These are phyloP conservation scores for Fusarium paranaense DNA, from an alignment of 2,329 filamentous ascomycete genomes.

Conservation along the genomic window DNA sequence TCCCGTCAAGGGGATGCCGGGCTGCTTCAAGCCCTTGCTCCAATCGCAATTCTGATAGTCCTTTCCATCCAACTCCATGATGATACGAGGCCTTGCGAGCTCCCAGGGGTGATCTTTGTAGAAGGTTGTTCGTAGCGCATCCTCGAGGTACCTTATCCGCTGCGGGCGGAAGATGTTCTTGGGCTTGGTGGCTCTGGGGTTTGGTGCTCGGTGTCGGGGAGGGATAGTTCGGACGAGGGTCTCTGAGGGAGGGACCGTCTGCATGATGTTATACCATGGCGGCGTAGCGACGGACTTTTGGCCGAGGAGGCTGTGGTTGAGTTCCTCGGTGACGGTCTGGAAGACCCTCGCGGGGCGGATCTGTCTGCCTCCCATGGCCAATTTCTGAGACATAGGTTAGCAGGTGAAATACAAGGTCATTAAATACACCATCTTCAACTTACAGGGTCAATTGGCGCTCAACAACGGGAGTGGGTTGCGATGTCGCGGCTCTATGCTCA, in stretches of 20 bases:
- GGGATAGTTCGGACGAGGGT: constrained; percentile 66
- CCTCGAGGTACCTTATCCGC: constrained; percentile 83
- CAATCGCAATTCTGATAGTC: constrained; percentile 83
- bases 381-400: constrained; percentile 20
- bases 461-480: constrained; percentile 21
- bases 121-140: constrained; percentile 82
- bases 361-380: constrained; percentile 57
- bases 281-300: constrained; percentile 51
- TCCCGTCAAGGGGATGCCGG: constrained; percentile 80
- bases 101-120: constrained; percentile 98
- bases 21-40: constrained; percentile 79
- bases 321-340: constrained; percentile 57
- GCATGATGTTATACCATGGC: constrained; percentile 65
- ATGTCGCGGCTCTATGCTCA: constrained; percentile 23
- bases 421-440: neutral
- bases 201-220: constrained; percentile 55
- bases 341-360: constrained; percentile 61
- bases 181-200: constrained; percentile 63
- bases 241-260: constrained; percentile 68
- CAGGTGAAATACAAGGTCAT: neutral
- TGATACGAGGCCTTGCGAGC: constrained; percentile 84
- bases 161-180: constrained; percentile 86
- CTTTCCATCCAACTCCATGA: constrained; percentile 87
- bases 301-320: constrained; percentile 55
- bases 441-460: constrained; percentile 37